Conservation (phyloP, 2,329 filamentous ascomycete genomes). For the Purpureocillium lavendulum region DNA sequence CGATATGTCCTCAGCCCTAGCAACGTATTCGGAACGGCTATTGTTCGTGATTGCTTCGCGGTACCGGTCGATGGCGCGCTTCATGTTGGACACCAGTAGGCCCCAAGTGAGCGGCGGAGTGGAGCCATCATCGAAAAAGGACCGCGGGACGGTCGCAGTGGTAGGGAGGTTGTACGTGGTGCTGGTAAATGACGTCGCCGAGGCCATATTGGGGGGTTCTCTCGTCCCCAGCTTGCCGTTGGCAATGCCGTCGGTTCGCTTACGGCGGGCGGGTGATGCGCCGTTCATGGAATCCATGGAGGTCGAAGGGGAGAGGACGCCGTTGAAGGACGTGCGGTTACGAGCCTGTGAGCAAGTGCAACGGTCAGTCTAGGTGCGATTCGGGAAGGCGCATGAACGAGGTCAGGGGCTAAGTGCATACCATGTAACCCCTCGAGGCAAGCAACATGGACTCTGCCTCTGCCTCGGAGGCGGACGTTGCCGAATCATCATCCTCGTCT, state of each 20-base stretch:
- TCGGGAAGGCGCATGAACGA: too few species aligned
- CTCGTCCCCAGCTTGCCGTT: slow-evolving; percentile 29
- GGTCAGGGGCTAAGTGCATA: slow-evolving; percentile 28
- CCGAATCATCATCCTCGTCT: slow-evolving; percentile 84
- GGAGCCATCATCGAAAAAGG: slow-evolving; percentile 86
- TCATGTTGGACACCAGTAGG: slow-evolving; percentile 86
- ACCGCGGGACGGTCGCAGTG: slow-evolving; percentile 59
- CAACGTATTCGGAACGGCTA: slow-evolving; percentile 83
- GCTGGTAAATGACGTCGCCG: slow-evolving; percentile 55
- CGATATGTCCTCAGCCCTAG: slow-evolving; percentile 93
- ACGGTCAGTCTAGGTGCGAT: background rate
- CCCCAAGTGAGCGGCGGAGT: slow-evolving; percentile 81
- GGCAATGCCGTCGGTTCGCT: slow-evolving; percentile 47
- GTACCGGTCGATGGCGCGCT: slow-evolving; percentile 80
- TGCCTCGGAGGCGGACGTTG: slow-evolving; percentile 73
- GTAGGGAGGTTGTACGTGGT: slow-evolving; percentile 48
- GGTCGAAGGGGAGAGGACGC: slow-evolving; percentile 73
- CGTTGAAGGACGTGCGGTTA: slow-evolving; percentile 57
- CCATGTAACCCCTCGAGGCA: slow-evolving; percentile 59
- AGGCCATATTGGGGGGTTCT: slow-evolving; percentile 43
- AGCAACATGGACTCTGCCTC: slow-evolving; percentile 67
- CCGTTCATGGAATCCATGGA: slow-evolving; percentile 87
- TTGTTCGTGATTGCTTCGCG: slow-evolving; percentile 79
- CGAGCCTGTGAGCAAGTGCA: slow-evolving; percentile 35
- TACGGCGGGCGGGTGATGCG: slow-evolving; percentile 49